A percentile compares a stretch with the other conserved stretches of the same genome.
phyloP scores from a whole-genome alignment of 2,329 filamentous ascomycete species.

The Aspergillus cejpii region DNA sequence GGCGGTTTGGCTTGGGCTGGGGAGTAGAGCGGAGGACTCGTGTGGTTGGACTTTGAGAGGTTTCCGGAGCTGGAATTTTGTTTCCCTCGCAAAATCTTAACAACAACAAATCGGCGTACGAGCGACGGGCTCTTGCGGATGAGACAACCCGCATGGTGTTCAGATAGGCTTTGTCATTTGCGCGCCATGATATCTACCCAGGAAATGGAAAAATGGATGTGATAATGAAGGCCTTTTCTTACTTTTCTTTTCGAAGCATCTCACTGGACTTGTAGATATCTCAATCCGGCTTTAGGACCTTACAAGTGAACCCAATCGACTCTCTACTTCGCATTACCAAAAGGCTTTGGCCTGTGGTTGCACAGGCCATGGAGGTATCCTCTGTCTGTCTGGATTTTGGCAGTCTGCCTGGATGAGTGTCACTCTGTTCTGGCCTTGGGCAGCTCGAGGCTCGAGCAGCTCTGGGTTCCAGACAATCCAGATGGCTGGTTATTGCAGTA shows the following conservation, averaged over 20 bases:
- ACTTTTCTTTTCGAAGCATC: conserved; percentile 1
- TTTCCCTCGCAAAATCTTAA: conserved; percentile 7
- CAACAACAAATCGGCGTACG: conserved; percentile 19
- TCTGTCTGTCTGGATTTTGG: too few species aligned
- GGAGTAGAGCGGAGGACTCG: conserved; percentile 20
- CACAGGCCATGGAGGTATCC: too few species aligned
- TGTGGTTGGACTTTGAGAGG: conserved; percentile 19
- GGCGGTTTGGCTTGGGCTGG: conserved; percentile 28
- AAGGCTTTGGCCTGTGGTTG: too few species aligned
- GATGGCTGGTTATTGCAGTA: too few species aligned
- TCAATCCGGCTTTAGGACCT: background rate
- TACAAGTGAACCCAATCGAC: background rate
- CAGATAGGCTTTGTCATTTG: conserved; percentile 20
- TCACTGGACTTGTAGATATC: conserved; percentile 12
- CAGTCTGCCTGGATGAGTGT: too few species aligned
- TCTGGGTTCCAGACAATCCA: too few species aligned
- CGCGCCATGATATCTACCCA: conserved; percentile 19
- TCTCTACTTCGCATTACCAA: too few species aligned
- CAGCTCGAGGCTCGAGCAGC: too few species aligned
- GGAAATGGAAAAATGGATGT: conserved; percentile 24
- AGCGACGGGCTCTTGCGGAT: conserved; percentile 20
- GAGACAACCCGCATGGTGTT: conserved; percentile 16
- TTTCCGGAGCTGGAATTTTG: conserved; percentile 25
- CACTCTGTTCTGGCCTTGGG: too few species aligned
- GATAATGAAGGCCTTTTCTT: conserved; percentile 17